Percentiles rank a stretch among this genome's conserved stretches.
phyloP scores from a whole-genome alignment of 2,329 filamentous ascomycete genomes.

The Ophiocordyceps unilateralis region DNA sequence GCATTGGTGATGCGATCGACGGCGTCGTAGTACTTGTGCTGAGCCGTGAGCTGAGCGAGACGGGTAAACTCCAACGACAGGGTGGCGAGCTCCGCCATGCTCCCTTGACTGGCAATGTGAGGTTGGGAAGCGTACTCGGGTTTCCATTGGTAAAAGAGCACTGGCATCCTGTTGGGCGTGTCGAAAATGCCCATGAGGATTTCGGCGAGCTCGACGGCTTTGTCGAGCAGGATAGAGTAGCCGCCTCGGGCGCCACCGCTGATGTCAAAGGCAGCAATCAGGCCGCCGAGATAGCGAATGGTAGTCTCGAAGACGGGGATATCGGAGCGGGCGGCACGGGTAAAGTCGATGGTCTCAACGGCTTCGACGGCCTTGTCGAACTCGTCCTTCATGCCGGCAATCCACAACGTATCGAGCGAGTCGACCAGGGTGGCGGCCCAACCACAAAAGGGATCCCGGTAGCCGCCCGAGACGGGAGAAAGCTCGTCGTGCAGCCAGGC shows the following conservation, averaged over 20 bases:
- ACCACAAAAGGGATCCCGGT: constrained; percentile 70
- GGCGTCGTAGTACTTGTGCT: constrained; percentile 78
- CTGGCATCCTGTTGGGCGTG: constrained; percentile 85
- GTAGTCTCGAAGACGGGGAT: constrained; percentile 90
- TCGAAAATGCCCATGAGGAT: constrained; percentile 73
- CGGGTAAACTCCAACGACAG: constrained; percentile 80
- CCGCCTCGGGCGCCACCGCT: constrained; percentile 39
- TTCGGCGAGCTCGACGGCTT: constrained; percentile 64
- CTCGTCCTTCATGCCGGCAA: constrained; percentile 63
- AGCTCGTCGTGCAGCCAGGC: constrained; percentile 85
- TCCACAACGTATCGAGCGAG: constrained; percentile 68
- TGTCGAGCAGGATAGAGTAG: constrained; percentile 54
- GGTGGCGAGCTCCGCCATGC: constrained; percentile 58
- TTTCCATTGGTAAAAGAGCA: constrained; percentile 65
- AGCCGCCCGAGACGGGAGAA: constrained; percentile 48
- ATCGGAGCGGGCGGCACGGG: constrained; percentile 42
- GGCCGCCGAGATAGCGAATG: constrained; percentile 78
- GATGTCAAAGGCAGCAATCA: constrained; percentile 75
- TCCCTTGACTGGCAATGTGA: constrained; percentile 41
- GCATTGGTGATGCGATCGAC: constrained; percentile 72
- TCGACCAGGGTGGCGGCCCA: constrained; percentile 85
- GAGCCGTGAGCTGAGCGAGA: constrained; percentile 66
- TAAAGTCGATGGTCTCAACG: constrained; percentile 67
- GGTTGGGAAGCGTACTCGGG: constrained; percentile 45
- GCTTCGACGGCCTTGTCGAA: constrained; percentile 62